These are phyloP conservation scores for Gomphus bonarii DNA, from an alignment of 1,284 basidiomycete genomes.

Conservation along the genomic window DNA sequence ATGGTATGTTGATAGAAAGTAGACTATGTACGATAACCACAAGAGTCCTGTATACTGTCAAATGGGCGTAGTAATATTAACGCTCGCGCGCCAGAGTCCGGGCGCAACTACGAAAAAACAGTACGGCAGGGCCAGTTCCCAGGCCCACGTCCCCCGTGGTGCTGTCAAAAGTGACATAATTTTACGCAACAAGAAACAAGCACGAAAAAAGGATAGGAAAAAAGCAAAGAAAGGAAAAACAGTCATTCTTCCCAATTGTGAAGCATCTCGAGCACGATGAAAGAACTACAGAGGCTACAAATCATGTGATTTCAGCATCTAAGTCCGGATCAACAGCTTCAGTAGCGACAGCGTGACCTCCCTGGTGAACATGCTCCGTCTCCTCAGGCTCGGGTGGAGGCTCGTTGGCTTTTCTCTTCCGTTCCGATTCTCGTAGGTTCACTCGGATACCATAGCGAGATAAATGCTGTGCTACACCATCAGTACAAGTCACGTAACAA, in stretches of 20 bases:
- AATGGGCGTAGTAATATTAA: background rate
- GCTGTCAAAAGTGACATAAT: no score
- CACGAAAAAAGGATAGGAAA: no score
- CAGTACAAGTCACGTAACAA: background rate
- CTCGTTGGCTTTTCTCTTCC: constrained; percentile 30
- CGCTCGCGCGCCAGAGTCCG: background rate
- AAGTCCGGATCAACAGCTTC: background rate
- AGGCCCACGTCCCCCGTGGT: background rate
- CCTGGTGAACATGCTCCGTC: background rate
- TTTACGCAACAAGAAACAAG: no score
- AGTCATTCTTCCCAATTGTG: no score
- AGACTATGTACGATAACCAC: no score
- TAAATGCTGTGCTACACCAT: constrained; percentile 35
- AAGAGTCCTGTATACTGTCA: no score
- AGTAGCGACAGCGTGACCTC: background rate
- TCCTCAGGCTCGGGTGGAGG: background rate
- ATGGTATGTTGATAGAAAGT: no score
- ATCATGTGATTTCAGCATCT: constrained; percentile 1
- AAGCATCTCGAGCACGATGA: background rate
- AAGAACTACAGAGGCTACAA: background rate
- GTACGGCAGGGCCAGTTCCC: background rate
- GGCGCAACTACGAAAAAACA: background rate
- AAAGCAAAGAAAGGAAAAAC: background rate
- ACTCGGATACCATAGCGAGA: constrained; percentile 59
- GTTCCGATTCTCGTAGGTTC: constrained; percentile 60